Percentiles rank a stretch among this genome's conserved stretches.
phyloP scores from a whole-genome alignment of 2,329 filamentous ascomycete species.

The Trichothecium roseum region DNA sequence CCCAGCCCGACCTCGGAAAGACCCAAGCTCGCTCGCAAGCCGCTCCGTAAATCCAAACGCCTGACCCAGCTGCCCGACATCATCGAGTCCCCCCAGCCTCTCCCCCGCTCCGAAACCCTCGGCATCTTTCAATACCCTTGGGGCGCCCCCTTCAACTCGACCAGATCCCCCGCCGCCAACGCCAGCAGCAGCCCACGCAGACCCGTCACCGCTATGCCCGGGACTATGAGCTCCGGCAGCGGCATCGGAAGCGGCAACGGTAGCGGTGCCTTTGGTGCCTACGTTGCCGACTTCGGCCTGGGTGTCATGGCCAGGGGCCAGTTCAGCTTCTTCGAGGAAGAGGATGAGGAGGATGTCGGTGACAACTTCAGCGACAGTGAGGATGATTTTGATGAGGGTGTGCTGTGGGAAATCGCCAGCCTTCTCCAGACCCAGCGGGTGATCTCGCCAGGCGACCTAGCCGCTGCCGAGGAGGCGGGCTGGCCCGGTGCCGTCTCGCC shows the following conservation, averaged over 20 bases:
- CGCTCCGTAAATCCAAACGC: conserved; percentile 38
- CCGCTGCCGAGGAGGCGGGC: conserved; percentile 22
- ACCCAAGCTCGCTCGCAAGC: conserved; percentile 5
- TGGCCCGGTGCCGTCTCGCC: not conserved
- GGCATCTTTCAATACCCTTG: conserved; percentile 58
- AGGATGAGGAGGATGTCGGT: conserved; percentile 40
- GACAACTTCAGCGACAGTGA: conserved; percentile 20
- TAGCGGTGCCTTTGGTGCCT: conserved; percentile 6
- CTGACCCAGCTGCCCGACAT: conserved; percentile 54
- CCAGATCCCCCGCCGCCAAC: conserved; percentile 28
- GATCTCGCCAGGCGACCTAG: conserved; percentile 40
- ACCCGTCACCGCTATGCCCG: conserved; percentile 34
- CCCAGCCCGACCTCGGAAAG: conserved; percentile 7
- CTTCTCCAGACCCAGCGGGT: conserved; percentile 42
- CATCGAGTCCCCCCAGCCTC: conserved; percentile 48
- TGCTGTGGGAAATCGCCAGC: conserved; percentile 53
- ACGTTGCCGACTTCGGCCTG: conserved; percentile 1
- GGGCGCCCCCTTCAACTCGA: conserved; percentile 52
- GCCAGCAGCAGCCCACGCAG: conserved; percentile 12
- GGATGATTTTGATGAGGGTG: conserved; percentile 50
- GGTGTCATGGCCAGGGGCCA: not conserved
- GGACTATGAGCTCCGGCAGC: conserved; percentile 31
- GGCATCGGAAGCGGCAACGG: conserved; percentile 9
- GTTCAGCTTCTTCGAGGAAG: conserved; percentile 50
- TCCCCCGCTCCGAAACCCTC: conserved; percentile 48